phyloP scores from a whole-genome alignment of 2,329 filamentous ascomycete genomes.

The Fusarium floridanum region DNA sequence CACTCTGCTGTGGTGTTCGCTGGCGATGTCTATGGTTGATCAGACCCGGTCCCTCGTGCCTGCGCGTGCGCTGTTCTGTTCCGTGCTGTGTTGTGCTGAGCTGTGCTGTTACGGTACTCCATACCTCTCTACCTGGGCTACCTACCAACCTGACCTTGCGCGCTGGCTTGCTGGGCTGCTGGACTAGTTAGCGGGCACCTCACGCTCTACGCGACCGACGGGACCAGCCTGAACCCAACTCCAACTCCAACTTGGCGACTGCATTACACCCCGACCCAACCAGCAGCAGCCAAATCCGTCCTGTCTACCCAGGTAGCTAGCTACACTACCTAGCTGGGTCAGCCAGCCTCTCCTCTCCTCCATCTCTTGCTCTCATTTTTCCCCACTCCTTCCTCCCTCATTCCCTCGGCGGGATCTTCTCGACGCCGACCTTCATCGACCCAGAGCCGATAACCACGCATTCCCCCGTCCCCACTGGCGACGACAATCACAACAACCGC shows the following conservation, averaged over 20 bases:
- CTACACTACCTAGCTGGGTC: slow-evolving; percentile 31
- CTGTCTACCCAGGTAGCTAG: slow-evolving; percentile 10
- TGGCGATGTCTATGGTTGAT: no score
- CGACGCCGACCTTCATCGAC: slow-evolving; percentile 38
- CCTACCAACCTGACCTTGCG: slow-evolving; percentile 7
- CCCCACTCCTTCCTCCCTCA: slow-evolving; percentile 23
- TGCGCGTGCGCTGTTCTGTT: slow-evolving; percentile 10
- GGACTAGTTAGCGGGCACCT: slow-evolving; percentile 11
- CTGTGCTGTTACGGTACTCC: not conserved
- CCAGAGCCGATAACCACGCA: slow-evolving; percentile 40
- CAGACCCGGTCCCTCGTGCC: no score
- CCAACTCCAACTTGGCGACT: slow-evolving; percentile 44
- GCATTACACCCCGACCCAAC: slow-evolving; percentile 40
- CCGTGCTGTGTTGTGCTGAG: slow-evolving; percentile 7
- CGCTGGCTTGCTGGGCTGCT: slow-evolving; percentile 14
- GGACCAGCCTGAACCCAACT: slow-evolving; percentile 29
- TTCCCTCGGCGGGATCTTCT: slow-evolving; percentile 30
- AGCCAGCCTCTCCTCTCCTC: slow-evolving; percentile 22
- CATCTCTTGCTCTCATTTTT: slow-evolving; percentile 37
- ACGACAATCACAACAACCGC: slow-evolving; percentile 31
- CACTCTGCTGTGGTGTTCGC: no score
- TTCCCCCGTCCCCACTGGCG: slow-evolving; percentile 30
- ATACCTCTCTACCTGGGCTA: not conserved
- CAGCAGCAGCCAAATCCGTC: slow-evolving; percentile 32
- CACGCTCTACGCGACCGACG: slow-evolving; percentile 14